Conservation (phyloP, 495 filamentous ascomycete species). For the Penicillium atrosanguineum region DNA sequence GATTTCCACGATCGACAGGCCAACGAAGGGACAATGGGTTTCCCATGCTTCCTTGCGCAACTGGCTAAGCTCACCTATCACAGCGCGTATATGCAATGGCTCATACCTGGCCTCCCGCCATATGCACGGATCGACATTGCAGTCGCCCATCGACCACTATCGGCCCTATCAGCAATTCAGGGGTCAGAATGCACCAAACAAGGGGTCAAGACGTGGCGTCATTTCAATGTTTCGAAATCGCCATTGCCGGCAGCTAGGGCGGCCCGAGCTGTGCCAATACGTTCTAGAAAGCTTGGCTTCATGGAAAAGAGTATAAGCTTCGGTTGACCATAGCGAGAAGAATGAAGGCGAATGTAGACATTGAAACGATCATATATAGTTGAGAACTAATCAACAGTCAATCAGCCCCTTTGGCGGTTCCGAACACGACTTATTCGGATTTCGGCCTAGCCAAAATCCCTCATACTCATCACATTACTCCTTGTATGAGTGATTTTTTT, state of each 20-base stretch:
- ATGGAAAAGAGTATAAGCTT: neutral
- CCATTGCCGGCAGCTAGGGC: neutral
- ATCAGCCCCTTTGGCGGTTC: neutral
- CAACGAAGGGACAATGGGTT: too few species aligned
- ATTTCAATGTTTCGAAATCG: neutral
- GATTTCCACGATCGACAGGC: neutral
- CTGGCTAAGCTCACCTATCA: neutral
- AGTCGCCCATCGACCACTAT: neutral
- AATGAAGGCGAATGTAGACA: neutral
- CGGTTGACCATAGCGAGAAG: neutral
- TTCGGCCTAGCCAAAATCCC: neutral
- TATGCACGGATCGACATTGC: constrained; percentile 7
- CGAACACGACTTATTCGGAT: neutral
- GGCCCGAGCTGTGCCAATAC: neutral
- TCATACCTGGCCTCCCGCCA: neutral
- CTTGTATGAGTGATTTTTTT: neutral
- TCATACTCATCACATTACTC: constrained; percentile 3
- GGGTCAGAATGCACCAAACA: constrained; percentile 1
- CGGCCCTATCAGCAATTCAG: neutral
- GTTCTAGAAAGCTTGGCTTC: constrained; percentile 7
- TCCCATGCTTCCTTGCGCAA: constrained; percentile 5
- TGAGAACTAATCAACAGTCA: neutral
- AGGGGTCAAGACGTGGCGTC: neutral
- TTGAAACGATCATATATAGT: neutral
- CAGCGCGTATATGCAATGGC: neutral